These are phyloP conservation scores for Herpomyces periplanetae DNA, from an alignment of 2,329 filamentous ascomycete genomes.

Conservation along the genomic window DNA sequence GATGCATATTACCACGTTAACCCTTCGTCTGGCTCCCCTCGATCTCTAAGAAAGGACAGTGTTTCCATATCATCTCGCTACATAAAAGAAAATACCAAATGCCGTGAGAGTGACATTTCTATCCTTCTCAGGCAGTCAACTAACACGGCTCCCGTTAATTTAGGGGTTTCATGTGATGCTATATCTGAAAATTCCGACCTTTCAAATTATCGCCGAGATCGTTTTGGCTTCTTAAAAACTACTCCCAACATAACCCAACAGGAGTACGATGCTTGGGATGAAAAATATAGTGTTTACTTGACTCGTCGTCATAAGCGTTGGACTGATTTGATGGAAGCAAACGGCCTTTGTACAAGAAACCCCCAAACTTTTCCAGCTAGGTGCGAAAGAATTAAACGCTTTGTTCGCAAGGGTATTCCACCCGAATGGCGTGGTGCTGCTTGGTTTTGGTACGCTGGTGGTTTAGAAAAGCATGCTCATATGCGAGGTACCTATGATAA, in stretches of 20 bases:
- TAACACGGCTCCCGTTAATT: no score
- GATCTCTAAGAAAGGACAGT: no score
- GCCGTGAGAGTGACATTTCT: no score
- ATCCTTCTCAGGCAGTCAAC: no score
- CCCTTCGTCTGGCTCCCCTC: no score
- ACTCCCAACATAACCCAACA: conserved; percentile 35
- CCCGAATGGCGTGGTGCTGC: conserved; percentile 76
- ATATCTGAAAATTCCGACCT: neutral
- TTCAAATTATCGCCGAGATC: conserved; percentile 16
- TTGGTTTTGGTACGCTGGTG: conserved; percentile 86
- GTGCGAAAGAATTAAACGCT: conserved; percentile 49
- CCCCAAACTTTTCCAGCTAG: conserved; percentile 42
- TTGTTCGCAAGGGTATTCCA: conserved; percentile 66
- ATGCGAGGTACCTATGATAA: conserved; percentile 35
- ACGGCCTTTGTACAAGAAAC: conserved; percentile 24
- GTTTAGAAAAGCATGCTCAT: conserved; percentile 33
- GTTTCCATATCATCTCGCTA: no score
- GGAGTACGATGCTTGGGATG: conserved; percentile 48
- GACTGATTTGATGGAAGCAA: conserved; percentile 33
- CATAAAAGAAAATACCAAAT: no score
- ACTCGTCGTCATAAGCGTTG: conserved; percentile 41
- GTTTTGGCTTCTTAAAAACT: conserved; percentile 68
- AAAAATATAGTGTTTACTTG: conserved; percentile 30
- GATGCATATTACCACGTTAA: no score
- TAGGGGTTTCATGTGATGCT: no score